A percentile compares a stretch with the other conserved stretches of the same genome.
Conservation (phyloP, 768 basidiomycete species). For the Calocera cornea region DNA sequence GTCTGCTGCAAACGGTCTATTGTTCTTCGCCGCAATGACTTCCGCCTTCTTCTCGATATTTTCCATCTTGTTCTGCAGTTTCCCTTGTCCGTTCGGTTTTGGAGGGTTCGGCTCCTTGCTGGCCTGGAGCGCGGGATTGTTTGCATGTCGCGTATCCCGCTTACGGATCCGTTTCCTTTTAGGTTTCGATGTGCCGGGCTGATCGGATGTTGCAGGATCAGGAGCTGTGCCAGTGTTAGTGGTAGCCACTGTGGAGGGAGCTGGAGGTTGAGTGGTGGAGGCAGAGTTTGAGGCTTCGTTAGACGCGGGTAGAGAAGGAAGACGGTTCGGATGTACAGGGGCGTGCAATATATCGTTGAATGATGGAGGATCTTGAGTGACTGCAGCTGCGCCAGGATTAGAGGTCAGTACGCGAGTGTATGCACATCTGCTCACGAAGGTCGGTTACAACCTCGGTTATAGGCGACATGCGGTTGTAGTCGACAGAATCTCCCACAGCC, state of each 20-base stretch:
- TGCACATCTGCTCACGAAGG: not conserved
- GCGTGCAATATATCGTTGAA: not conserved
- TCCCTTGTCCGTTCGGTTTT: not conserved
- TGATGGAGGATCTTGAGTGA: not conserved
- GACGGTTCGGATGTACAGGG: not conserved
- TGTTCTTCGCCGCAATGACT: not conserved
- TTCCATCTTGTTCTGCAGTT: not conserved
- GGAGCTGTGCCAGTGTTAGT: not conserved
- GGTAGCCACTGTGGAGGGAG: not conserved
- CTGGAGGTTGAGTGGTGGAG: not conserved
- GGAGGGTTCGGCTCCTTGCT: not conserved
- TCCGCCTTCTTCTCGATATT: not conserved
- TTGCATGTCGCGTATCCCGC: slow-evolving; percentile 1
- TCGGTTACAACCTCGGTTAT: not conserved
- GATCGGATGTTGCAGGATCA: not conserved
- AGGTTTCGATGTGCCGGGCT: not conserved
- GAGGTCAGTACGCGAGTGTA: not conserved
- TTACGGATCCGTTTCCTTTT: not conserved
- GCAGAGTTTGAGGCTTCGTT: not conserved
- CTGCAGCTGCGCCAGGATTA: not conserved
- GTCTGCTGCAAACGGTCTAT: not conserved
- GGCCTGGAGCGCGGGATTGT: not conserved
- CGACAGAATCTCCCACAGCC: not conserved
- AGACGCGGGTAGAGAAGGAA: not conserved
- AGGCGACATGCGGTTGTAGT: not conserved